Evolutionary conservation across 148 eudicot species (phyloP), one percentile per base, ranked within the genome.

Genomic region (Persicaria maculosa): DNA sequence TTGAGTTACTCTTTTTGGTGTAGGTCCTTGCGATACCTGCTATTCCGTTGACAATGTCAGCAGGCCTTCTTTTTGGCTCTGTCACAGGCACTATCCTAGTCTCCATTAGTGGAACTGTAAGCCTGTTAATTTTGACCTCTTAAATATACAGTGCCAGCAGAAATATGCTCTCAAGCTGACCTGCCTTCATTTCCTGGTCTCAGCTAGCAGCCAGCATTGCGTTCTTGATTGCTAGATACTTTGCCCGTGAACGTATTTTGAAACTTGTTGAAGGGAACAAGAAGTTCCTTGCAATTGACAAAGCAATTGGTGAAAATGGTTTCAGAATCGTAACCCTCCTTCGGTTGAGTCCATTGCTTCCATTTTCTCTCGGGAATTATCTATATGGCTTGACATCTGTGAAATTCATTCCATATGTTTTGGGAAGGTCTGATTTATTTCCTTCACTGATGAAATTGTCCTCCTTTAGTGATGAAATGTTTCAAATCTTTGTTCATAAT

Each of bases 21-120:
- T 68, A 89, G 99, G 87, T 96, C 71, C 96, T 96, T 83, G 99
- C 99, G 77, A 85, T 96, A 82, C 99, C 99, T 65, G 99, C 99
- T 62, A 81, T 96, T 76, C 99, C 99, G 25, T 81, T 96, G 90
- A 96, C 99, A 43, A 86, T 96, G 97, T 92, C 99, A 74, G 99
- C 99, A 57, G 99, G 99, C 74, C 93, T 96, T 76, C 88, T 96
- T 43, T 96, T 96, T 82, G 99, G 99, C 72, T 82, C 92, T 43
- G 15, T 90, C 73, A 92, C 86, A 25, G 99, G 97, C 65, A 96
- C 99, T 4, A 81, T 96, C 44, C 80, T 96, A 71, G 99, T 96
- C 70, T 96, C 99, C 47, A 88, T 96, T 4, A 90, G 99, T 83
- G 99, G 99, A 86, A 96, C 99, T 9, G 99, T 96, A 77, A 90